Base-by-base conservation (phyloP, 352 stramenopile genomes). In the Phytophthora melonis region DNA sequence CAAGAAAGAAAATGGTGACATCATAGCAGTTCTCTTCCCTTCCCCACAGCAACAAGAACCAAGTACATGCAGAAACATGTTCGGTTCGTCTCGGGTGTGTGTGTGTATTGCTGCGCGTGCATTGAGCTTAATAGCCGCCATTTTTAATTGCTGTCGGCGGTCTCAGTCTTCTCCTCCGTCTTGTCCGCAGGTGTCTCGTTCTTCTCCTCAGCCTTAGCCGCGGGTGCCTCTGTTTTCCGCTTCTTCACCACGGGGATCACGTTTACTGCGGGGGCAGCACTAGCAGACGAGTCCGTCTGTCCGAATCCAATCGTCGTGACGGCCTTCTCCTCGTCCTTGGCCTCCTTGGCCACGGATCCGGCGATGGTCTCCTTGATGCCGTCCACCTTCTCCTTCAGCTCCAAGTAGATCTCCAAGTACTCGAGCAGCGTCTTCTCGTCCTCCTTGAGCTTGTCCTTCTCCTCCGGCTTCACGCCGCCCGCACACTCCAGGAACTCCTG, bases 311-410 rank as follows among this genome's bases (percentile, higher is more conserved):
- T 89, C 19, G 83, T 94, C 5, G 89, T 94, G 59, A 87, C 81
- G 0, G 57, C 43, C 62, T 75, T 66, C 56, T 70, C 77, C n/a
- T 80, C 68, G 3, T 67, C 79, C 34, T 82, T 75, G 5, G 27
- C 18, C 25, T 71, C 60, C n/a, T 64, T 56, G 4, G 47, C 61
- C 3, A 68, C 67, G 14, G 58, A 69, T 67, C 57, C 75, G 81
- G 56, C 64, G 3, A 69, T 75, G 9, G 79, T 90, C 49, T 94
- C 84, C 56, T 90, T 88, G 32, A 96, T 90, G 6, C 79, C 81
- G 47, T 95, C 89, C 14, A 94, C 89, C 65, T 96, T 96, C 58
- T 96, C 89, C 72, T 94, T 96, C 11, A 96, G 74, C 70, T 96
- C 89, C 25, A 90, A 75, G 75, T 95, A 95, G 49, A 97, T 95